Evolutionary conservation across 1,139 yeast genomes (phyloP).

Genomic region (Saccharomyces pastorianus): DNA sequence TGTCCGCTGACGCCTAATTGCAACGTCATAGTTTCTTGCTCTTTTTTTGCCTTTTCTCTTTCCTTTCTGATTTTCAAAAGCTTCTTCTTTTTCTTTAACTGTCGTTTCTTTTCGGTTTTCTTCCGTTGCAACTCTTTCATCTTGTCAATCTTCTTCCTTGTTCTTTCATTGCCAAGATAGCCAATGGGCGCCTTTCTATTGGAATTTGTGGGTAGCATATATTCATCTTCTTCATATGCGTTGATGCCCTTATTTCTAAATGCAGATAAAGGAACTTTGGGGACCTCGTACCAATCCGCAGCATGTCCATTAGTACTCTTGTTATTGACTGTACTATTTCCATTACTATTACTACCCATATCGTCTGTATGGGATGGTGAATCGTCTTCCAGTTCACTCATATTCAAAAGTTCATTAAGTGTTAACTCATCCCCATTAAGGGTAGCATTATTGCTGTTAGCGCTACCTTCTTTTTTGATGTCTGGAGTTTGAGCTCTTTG

Average conservation of each 20-base stretch:
- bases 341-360: not conserved
- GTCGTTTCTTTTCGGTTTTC: constrained; percentile 27
- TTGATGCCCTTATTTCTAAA: constrained; percentile 66
- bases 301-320: constrained; percentile 7
- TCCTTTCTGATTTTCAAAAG: constrained; percentile 25
- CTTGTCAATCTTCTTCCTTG: constrained; percentile 30
- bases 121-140: constrained; percentile 31
- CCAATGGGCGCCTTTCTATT: constrained; percentile 31
- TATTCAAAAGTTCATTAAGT: constrained; percentile 76
- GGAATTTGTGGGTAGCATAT: constrained; percentile 25
- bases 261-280: constrained; percentile 76
- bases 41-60: constrained; percentile 10
- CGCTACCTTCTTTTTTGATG: constrained; percentile 10
- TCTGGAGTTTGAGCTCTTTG: constrained; percentile 17
- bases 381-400: constrained; percentile 80
- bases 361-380: constrained; percentile 29
- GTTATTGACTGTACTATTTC: no score
- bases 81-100: constrained; percentile 29
- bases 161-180: constrained; percentile 31
- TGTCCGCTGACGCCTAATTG: not conserved
- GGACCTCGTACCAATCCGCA: constrained; percentile 37
- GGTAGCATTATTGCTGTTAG: constrained; percentile 9
- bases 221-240: constrained; percentile 30
- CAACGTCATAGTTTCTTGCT: not conserved
- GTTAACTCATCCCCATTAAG: constrained; percentile 50